Base-by-base conservation (phyloP, 2,329 filamentous ascomycete species). In the Torrubiella hemipterigena region DNA sequence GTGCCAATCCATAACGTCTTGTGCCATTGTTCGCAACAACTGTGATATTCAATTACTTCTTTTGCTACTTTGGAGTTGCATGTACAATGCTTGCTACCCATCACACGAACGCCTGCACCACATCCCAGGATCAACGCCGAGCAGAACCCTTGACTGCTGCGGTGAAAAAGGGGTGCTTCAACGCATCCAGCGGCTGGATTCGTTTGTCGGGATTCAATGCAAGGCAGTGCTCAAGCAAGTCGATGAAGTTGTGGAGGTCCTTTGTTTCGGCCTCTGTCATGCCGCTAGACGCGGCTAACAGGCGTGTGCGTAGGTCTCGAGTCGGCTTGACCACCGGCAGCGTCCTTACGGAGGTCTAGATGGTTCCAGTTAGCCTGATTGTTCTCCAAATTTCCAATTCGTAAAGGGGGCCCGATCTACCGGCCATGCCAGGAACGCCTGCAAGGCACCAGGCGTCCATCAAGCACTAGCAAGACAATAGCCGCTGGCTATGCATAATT, bases 151-250 rank as follows among this genome's bases (percentile, higher is more conserved):
- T n/a, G n/a, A n/a, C n/a, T n/a, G n/a, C 14, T 14, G 66, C 59
- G 17, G 59, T 62, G 45, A 96, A 85, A 56, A 96, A 96, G 2
- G 82, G 82, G 61, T 96, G 89, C 49, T 77, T 79, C 45, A 96
- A 61, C 29, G 91, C 91, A 48, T 96, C 87, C 11, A 70, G 65
- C 1, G 91, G 83, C 28, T 82, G 89, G 47, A 91, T 82, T 39
- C 91, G 73, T 65, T 93, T 93, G 52, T 94, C 87, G 1, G 89
- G 85, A 49, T 96, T 94, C 41, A 96, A 68, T 36, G 79, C 76
- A 40, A 98, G 65, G 51, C 87, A 96, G 33, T 81, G 79, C 49
- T 94, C 87, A 35, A 98, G 60, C 29, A 98, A 61, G 54, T 96
- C 87, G 43, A 85, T 68, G 55, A 98, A 94, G 32, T 80, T 67